Conservation (phyloP, 176 grass and related monocot genomes). For the Raddia guianensis region DNA sequence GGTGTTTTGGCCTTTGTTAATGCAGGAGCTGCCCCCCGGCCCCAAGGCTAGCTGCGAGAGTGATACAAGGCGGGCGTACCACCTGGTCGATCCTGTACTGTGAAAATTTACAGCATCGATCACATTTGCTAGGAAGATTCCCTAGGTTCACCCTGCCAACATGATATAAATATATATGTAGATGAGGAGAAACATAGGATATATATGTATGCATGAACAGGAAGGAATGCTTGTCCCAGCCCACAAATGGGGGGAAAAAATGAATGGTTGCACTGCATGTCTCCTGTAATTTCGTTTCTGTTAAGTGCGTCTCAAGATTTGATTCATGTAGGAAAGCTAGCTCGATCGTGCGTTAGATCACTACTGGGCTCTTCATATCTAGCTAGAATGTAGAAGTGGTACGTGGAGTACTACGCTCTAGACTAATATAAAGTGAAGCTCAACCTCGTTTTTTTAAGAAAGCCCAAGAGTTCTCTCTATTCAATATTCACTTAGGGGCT, state of each 20-base stretch:
- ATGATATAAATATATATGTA: background rate
- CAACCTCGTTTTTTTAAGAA: too few species aligned
- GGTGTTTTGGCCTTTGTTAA: background rate
- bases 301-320: background rate
- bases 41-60: background rate
- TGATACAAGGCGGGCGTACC: background rate
- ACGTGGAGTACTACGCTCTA: too few species aligned
- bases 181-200: constrained; percentile 26
- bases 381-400: too few species aligned
- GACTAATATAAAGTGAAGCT: too few species aligned
- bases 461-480: too few species aligned
- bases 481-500: too few species aligned
- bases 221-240: constrained; percentile 1
- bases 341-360: too few species aligned
- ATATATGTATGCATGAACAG: constrained; percentile 34
- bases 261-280: background rate
- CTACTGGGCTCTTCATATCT: too few species aligned
- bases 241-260: background rate
- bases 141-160: constrained; percentile 33
- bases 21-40: background rate
- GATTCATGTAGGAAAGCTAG: too few species aligned
- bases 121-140: constrained; percentile 43
- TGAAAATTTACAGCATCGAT: background rate
- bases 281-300: background rate
- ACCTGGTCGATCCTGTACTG: constrained; percentile 41